Base-by-base conservation (phyloP, 1,284 basidiomycete genomes). In the Rhodotorula sp. region DNA sequence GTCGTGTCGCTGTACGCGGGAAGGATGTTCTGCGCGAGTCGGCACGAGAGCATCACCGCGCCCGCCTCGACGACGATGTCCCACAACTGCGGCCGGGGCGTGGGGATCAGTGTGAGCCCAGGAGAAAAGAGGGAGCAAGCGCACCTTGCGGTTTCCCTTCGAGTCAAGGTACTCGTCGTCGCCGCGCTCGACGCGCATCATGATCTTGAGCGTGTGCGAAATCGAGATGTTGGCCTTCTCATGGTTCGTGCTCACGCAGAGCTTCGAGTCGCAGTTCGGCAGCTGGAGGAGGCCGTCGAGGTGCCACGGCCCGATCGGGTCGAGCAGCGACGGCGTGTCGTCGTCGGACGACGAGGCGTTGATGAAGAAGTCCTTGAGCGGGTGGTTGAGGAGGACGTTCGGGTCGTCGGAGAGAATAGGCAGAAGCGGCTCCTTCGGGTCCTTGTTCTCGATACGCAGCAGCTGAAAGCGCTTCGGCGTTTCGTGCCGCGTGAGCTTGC, bases 41-140 rank as follows among this genome's bases (percentile, higher is more conserved):
- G 84, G 70, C 92, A 91, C 15, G 91, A 91, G 64, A 92, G 85
- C 67, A 93, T 87, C 67, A 89, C 87, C 39, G 94, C 85, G 0
- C 92, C 91, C 0, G 88, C 87, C 78, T 92, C 91, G 67, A 98
- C 89, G 62, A 94, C 89, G 77, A 98, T 94, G 82, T 97, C 95
- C 82, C 79, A 91, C 37, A 81, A 74, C 60, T 72, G 36, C 12
- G 32, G 25, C 53, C n/a, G 53, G 41, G 56, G 29, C 21, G n/a
- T 9, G 34, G 48, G 39, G 29, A 29, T 25, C 10, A 51, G 41
- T 55, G 27, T 34, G 32, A 12, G 46, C 37, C 3, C 36, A 60
- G 54, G 37, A 60, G 67, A 62, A 61, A 63, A 46, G 51, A 65
- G 25, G 56, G 15, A 5, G 0, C 2, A 64, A 70, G 73, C 48